Conservation (phyloP, 257 asterid species). For the Fraxinus excelsior region DNA sequence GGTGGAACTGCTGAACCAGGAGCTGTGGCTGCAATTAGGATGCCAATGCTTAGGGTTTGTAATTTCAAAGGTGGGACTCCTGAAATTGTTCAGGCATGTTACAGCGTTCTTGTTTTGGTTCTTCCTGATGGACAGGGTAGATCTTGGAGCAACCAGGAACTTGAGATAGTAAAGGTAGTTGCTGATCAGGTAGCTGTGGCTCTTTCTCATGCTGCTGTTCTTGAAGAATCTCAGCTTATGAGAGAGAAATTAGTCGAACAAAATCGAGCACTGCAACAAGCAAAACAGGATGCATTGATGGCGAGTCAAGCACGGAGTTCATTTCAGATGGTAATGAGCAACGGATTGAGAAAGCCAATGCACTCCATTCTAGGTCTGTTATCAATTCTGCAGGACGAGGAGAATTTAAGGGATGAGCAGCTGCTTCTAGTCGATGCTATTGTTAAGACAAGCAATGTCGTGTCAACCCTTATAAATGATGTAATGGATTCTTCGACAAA, state of each 20-base stretch:
- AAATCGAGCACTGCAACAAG: conserved; percentile 75
- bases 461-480: conserved; percentile 70
- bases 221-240: conserved; percentile 87
- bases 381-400: conserved; percentile 70
- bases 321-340: conserved; percentile 82
- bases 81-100: conserved; percentile 78
- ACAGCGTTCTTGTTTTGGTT: conserved; percentile 84
- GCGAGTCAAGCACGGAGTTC: conserved; percentile 85
- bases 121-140: conserved; percentile 67
- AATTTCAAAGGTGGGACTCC: conserved; percentile 91
- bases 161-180: conserved; percentile 78
- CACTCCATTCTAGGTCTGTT: conserved; percentile 82
- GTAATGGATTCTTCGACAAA: conserved; percentile 70
- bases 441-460: conserved; percentile 71
- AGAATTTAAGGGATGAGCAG: conserved; percentile 54
- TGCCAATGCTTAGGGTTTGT: conserved; percentile 91
- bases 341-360: conserved; percentile 87
- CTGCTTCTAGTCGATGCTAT: conserved; percentile 64
- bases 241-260: conserved; percentile 73
- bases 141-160: conserved; percentile 73
- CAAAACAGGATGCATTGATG: conserved; percentile 77
- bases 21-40: conserved; percentile 84
- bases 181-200: conserved; percentile 98
- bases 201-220: conserved; percentile 91
- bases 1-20: conserved; percentile 59